These are phyloP conservation scores for Guadua angustifolia DNA, from an alignment of 176 grass and related monocot genomes.

Conservation along the genomic window DNA sequence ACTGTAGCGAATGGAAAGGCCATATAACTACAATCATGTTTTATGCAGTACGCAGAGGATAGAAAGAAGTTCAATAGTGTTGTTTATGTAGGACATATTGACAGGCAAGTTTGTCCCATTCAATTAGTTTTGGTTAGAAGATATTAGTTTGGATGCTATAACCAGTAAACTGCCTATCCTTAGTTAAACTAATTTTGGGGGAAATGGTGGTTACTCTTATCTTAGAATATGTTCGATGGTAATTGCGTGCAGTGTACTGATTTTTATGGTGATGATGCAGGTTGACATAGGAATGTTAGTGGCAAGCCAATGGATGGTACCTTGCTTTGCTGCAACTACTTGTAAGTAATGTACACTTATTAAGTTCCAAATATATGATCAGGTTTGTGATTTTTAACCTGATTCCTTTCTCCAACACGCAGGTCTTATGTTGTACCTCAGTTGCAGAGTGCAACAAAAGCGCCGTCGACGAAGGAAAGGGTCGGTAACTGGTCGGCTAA, in stretches of 20 bases:
- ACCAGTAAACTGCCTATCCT: neutral
- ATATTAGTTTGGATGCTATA: constrained; percentile 6
- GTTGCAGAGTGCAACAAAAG: constrained; percentile 80
- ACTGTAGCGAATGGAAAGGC: neutral
- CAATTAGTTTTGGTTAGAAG: constrained; percentile 3
- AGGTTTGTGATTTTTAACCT: neutral
- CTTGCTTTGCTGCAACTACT: constrained; percentile 63
- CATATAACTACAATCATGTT: constrained; percentile 16
- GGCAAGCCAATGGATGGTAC: constrained; percentile 91
- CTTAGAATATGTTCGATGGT: neutral
- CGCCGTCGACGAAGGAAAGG: constrained; percentile 73
- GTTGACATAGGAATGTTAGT: constrained; percentile 79
- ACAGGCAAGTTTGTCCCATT: neutral
- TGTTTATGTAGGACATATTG: neutral
- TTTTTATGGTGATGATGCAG: constrained; percentile 40
- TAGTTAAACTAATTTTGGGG: neutral
- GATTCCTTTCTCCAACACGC: constrained; percentile 37
- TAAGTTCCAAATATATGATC: constrained; percentile 4
- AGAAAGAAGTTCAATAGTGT: neutral
- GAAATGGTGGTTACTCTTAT: neutral
- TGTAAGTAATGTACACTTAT: constrained; percentile 61
- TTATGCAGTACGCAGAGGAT: neutral
- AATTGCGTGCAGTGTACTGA: neutral
- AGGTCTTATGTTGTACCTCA: constrained; percentile 83
- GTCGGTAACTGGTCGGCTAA: constrained; percentile 54